These are phyloP conservation scores for Jimgerdemannia lactiflua DNA, from an alignment of 192 early-diverging fungal species.

Conservation along the genomic window DNA sequence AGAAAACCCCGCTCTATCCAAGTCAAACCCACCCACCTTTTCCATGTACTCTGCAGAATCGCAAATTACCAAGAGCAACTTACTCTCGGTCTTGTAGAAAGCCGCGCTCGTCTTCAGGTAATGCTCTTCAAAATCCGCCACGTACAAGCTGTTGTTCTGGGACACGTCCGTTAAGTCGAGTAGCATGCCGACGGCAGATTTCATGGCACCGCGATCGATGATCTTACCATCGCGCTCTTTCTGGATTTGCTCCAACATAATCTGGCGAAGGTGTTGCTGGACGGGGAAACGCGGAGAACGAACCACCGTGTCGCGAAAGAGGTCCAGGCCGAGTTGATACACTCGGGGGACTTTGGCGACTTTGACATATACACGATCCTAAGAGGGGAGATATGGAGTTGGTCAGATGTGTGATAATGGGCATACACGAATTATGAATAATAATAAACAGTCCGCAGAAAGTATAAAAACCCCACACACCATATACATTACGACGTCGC, in stretches of 20 bases:
- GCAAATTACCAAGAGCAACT: slow-evolving; percentile 47
- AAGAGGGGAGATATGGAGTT: too few species aligned
- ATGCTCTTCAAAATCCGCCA: slow-evolving; percentile 68
- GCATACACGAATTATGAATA: too few species aligned
- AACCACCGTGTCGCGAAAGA: slow-evolving; percentile 83
- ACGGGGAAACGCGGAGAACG: slow-evolving; percentile 53
- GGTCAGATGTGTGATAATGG: too few species aligned
- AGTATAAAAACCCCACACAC: slow-evolving; percentile 38
- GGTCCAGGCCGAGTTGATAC: slow-evolving; percentile 80
- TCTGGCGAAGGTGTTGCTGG: slow-evolving; percentile 53
- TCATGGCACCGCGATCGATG: slow-evolving; percentile 74
- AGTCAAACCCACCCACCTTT: slow-evolving; percentile 38
- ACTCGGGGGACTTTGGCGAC: slow-evolving; percentile 59
- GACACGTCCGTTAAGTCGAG: slow-evolving; percentile 54
- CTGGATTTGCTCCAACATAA: slow-evolving; percentile 73
- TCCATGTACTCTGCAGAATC: slow-evolving; percentile 73
- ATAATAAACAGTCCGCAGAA: not conserved
- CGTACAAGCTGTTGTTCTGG: slow-evolving; percentile 66
- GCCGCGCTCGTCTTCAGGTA: slow-evolving; percentile 71
- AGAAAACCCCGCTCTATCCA: not conserved
- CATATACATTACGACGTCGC: slow-evolving; percentile 86
- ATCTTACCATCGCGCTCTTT: slow-evolving; percentile 77
- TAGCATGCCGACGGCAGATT: slow-evolving; percentile 71
- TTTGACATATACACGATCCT: slow-evolving; percentile 58
- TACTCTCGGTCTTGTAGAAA: slow-evolving; percentile 67